Conservation (phyloP, 1,284 basidiomycete genomes). For the Apiotrichum laibachii region DNA sequence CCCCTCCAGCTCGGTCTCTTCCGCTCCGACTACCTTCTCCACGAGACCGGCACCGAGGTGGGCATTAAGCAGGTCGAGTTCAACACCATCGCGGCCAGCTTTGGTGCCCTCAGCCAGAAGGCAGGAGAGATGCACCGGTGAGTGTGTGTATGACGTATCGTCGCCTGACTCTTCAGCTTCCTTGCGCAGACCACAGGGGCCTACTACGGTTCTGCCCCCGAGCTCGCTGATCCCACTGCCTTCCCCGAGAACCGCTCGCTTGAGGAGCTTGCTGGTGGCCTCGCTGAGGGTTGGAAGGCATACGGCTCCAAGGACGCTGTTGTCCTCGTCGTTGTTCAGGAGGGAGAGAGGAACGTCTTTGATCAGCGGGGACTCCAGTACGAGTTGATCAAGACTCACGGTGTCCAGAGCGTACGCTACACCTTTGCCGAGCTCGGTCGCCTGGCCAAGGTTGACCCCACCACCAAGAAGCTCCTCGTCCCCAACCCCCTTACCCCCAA, state of each 20-base stretch:
- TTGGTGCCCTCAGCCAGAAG: conserved; percentile 76
- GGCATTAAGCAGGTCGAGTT: conserved; percentile 94
- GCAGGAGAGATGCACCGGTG: conserved; percentile 76
- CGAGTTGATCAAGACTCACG: conserved; percentile 65
- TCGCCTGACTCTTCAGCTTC: conserved; percentile 56
- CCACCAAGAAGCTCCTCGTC: conserved; percentile 54
- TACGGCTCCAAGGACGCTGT: conserved; percentile 56
- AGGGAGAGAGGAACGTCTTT: conserved; percentile 90
- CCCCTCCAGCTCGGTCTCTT: conserved; percentile 86
- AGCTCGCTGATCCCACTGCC: conserved; percentile 57
- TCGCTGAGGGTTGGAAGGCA: conserved; percentile 74
- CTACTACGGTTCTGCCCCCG: conserved; percentile 63
- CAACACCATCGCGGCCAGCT: conserved; percentile 93
- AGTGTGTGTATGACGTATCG: conserved; percentile 17
- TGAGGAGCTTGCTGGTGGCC: conserved; percentile 66
- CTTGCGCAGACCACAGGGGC: conserved; percentile 60
- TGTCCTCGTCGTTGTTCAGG: conserved; percentile 84
- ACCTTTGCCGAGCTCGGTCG: conserved; percentile 67
- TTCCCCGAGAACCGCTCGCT: conserved; percentile 75
- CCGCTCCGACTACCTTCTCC: conserved; percentile 92
- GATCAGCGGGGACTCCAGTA: conserved; percentile 90
- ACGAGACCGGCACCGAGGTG: conserved; percentile 51
- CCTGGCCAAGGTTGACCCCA: conserved; percentile 56
- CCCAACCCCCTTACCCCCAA: conserved; percentile 45
- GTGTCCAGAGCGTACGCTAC: conserved; percentile 68